Evolutionary conservation across 2,329 filamentous ascomycete genomes (phyloP).

Genomic region (Coniella vitis): DNA sequence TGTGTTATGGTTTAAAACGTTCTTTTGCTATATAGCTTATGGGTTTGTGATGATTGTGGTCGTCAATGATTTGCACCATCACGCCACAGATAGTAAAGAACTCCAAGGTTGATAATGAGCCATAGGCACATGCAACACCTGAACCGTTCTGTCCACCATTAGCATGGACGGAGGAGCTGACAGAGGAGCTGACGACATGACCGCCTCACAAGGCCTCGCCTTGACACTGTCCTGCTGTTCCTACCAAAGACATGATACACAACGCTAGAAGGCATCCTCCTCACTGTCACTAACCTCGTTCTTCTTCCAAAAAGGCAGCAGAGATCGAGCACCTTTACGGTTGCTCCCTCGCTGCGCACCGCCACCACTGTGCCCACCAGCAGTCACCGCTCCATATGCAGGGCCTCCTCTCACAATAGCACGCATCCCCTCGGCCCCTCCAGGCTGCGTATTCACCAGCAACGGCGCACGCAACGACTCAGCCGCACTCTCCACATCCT

Average conservation of each 20-base stretch:
- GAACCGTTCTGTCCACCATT: too few relatives aligned
- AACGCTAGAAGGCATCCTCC: background rate
- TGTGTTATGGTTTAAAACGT: too few relatives aligned
- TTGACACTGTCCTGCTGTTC: background rate
- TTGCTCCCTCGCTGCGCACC: background rate
- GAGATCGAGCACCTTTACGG: background rate
- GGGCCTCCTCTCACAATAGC: background rate
- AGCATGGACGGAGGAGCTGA: too few relatives aligned
- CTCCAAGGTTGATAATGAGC: too few relatives aligned
- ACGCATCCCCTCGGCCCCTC: constrained; percentile 5
- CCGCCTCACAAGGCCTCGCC: too few relatives aligned
- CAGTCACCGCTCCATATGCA: constrained; percentile 7
- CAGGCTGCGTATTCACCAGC: constrained; percentile 11
- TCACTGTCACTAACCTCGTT: constrained; percentile 13
- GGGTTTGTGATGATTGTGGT: too few relatives aligned
- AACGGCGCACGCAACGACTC: constrained; percentile 1
- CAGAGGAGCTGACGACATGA: background rate
- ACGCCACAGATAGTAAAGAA: too few relatives aligned
- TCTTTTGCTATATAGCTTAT: too few relatives aligned
- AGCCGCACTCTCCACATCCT: background rate
- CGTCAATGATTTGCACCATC: too few relatives aligned
- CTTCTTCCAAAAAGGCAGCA: constrained; percentile 13
- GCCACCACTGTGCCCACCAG: background rate
- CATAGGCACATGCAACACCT: too few relatives aligned
- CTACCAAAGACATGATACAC: background rate